Base-by-base conservation (phyloP, 345 rosid genomes). In the Boechera divaricarpa region DNA sequence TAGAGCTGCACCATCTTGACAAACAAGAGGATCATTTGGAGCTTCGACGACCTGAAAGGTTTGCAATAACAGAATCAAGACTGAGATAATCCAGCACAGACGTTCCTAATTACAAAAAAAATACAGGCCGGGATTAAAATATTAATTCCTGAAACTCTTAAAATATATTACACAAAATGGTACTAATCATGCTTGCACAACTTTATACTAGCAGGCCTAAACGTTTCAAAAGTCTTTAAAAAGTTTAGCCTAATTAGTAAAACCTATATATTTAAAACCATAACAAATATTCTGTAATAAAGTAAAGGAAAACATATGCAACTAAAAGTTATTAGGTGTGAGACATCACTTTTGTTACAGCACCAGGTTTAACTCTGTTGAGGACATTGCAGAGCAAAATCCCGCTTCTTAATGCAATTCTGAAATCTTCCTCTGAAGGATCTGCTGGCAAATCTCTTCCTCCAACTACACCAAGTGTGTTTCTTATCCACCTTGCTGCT, bases 371-470 rank as follows among this genome's bases (percentile, higher is more conserved):
- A 83, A 94, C 84, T 84, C 86, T 94, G 83, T 94, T 94, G 59
- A 94, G 90, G 67, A 72, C 97, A 79, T 86, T 88, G 76, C 98
- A 94, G 35, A 94, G 97, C 44, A 94, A 78, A 56, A 92, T 94
- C 10, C 98, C 98, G 78, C 98, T 92, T 11, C 97, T 87, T 73
- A 94, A 84, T 26, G 87, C 95, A 59, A 92, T 89, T 89, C 95
- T 86, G 79, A 94, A 94, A 72, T 92, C 98, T 28, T 90, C 97
- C 77, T 94, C 97, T 11, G 98, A 90, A 62, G 98, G 97, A 84
- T 90, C 87, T 6, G 97, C 95, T 0, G 98, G 97, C 80, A 94
- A 90, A 76, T 94, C 98, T 81, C 89, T 92, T 49, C 90, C 97
- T 3, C 79, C 83, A 31, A 92, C 93, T 54, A 94, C 98, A 70